Evolutionary conservation across 192 early-diverging fungal genomes (phyloP), one percentile per base, ranked within the genome.

Genomic region (Coemansia sp.): DNA sequence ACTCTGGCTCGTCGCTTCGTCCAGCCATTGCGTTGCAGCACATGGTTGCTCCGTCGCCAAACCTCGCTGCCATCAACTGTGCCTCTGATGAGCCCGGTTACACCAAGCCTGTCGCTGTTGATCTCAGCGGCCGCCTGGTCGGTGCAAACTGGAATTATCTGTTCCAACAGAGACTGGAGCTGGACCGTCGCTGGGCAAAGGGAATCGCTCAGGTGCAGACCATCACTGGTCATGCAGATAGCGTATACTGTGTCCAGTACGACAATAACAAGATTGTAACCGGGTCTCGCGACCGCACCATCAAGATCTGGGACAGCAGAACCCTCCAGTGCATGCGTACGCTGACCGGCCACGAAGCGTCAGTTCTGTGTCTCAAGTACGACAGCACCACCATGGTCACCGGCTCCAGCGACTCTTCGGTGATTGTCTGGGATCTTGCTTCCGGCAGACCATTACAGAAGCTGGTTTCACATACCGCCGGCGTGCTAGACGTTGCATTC

Each of bases 241-340:
- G 90, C 61, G 92, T 98, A 4, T 92, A 97, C 64, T 98, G 96
- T 67, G 85, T 98, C 20, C 94, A 96, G 51, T 94, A 86, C 75
- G 83, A 96, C 61, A 78, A 87, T 38, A 40, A 87, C 18, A 87
- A 87, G 58, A 84, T 94, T 25, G 82, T 93, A 0, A 93, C 90
- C 4, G 93, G 93, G 25, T 90, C 89, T 31, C 84, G 90, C 56
- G 93, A 94, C 70, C 74, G 85, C 49, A 87, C 87, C 3, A 84
- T 94, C 66, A 89, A 88, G 58, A 60, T 96, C n/a, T 97, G 95
- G 96, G 85, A 96, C 76, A 61, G 90, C 50, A 66, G 71, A 11
- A 86, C 89, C 0, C 69, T 84, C 12, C 64, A 83, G 38, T 87
- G 85, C 51, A 60, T 80, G 11, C 74, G 85, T 40, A 90, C 88